Percentiles rank a stretch among this genome's conserved stretches.
phyloP scores from a whole-genome alignment of 768 basidiomycete genomes.

The Tulasnella sp. region DNA sequence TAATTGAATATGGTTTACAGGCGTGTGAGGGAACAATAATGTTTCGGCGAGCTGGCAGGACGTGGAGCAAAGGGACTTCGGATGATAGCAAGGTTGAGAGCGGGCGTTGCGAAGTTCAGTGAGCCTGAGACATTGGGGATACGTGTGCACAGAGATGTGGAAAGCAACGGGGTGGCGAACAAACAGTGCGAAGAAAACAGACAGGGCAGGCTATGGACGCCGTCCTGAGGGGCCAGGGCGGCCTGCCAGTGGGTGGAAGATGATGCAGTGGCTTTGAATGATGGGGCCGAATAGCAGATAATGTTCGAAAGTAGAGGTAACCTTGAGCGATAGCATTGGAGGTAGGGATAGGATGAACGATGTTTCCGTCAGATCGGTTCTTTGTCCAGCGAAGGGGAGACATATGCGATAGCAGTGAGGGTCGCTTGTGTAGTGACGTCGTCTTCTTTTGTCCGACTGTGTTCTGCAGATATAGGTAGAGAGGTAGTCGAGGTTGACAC shows the following conservation, averaged over 20 bases:
- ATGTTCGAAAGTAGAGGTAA: neutral
- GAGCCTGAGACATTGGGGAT: neutral
- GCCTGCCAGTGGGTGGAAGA: too few species aligned
- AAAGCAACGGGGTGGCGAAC: neutral
- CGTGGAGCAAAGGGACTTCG: neutral
- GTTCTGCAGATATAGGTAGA: too few species aligned
- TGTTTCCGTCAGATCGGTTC: too few species aligned
- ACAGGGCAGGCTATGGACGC: neutral
- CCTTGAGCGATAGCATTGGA: neutral
- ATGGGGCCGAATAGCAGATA: neutral
- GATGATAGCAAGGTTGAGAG: neutral
- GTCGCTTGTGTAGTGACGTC: too few species aligned
- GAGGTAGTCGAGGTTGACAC: neutral
- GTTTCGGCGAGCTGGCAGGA: neutral
- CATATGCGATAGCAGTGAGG: too few species aligned
- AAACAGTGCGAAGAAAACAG: neutral
- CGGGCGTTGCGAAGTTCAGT: neutral
- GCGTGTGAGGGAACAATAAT: too few species aligned
- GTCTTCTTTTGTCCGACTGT: too few species aligned
- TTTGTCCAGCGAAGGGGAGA: too few species aligned
- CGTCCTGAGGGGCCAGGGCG: neutral
- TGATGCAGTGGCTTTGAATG: too few species aligned
- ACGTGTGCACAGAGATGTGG: neutral
- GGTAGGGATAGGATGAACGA: neutral
- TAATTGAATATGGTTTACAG: too few species aligned